Evolutionary conservation across 2,329 filamentous ascomycete genomes (phyloP).

Genomic region (Ascocoryne sarcoides): DNA sequence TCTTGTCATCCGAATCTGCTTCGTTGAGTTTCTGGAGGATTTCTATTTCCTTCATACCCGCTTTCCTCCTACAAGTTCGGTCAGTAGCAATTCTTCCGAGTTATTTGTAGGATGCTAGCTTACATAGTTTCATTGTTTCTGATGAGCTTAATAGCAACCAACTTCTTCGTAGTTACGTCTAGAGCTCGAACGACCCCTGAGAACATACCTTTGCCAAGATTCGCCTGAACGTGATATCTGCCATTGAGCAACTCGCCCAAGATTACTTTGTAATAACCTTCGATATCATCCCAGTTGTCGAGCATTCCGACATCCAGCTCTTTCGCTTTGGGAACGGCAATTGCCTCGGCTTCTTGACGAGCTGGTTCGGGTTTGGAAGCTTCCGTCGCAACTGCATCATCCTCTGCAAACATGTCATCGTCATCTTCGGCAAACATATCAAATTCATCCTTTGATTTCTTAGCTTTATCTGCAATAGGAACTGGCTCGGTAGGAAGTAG

Average conservation of each 20-base stretch:
- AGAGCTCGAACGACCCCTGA: constrained; percentile 87
- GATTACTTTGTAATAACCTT: constrained; percentile 95
- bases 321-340: constrained; percentile 38
- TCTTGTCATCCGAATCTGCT: constrained; percentile 79
- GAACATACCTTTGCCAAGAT: constrained; percentile 90
- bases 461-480: constrained; percentile 30
- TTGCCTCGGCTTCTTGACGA: constrained; percentile 37
- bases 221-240: constrained; percentile 81
- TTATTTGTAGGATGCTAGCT: too few species aligned
- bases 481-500: constrained; percentile 31
- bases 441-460: constrained; percentile 53
- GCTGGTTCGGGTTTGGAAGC: constrained; percentile 31
- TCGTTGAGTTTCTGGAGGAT: constrained; percentile 82
- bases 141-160: constrained; percentile 97
- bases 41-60: constrained; percentile 87
- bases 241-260: constrained; percentile 83
- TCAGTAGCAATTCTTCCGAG: too few species aligned
- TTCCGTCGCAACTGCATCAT: constrained; percentile 12
- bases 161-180: constrained; percentile 62
- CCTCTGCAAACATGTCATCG: constrained; percentile 54
- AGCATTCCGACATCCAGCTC: constrained; percentile 65
- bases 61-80: constrained; percentile 60
- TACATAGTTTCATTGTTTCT: constrained; percentile 88
- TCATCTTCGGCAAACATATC: constrained; percentile 87
- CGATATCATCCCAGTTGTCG: constrained; percentile 87